Base-by-base conservation (phyloP, 73 alveolate species). In the Paramecium primaurelia region DNA sequence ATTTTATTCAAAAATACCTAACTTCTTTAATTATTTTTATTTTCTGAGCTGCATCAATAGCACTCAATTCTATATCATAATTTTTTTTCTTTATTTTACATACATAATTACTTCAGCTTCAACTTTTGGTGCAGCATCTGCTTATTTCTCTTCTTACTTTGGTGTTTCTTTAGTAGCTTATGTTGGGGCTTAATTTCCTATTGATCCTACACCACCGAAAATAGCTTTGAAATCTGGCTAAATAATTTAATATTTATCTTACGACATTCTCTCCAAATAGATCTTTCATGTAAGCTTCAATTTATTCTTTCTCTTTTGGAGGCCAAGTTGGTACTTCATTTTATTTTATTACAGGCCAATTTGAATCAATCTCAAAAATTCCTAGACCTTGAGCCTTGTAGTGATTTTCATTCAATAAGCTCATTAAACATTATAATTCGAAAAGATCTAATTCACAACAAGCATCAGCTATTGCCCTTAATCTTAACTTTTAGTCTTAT, bases 11-110 rank as follows among this genome's bases (percentile, higher is more conserved):
- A 34, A 22, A 9, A 73, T 73, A 73, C 87, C 87, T 96, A 59
- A 96, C 93, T 71, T 96, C 98, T 86, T 96, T 96, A 42, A 96
- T 96, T 10, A 96, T 86, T 86, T 95, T 90, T 51, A 96, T 96
- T 64, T 96, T 96, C 86, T 59, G 32, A 22, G 94, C 95, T 40
- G 98, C 96, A 84, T 95, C 97, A 47, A 96, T 93, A 6, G 93
- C 95, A 26, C 89, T 36, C 25, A 96, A 86, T 77, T 93, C 97
- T 20, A 96, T 60, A 93, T 96, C 97, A 42, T 60, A 95, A 77
- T 91, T 91, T 45, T 94, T 77, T 92, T 95, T 89, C 94, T 89
- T 9, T 37, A 25, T 32, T 14, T 71, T 64, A 73, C 80, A 47
- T 83, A 88, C 49, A 89, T 88, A 26, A 92, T 71, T 59, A 80